Percentiles rank a stretch among this genome's conserved stretches.
Evolutionary conservation across 2,329 filamentous ascomycete genomes (phyloP).

Genomic region (Rasamsonia emersonii): DNA sequence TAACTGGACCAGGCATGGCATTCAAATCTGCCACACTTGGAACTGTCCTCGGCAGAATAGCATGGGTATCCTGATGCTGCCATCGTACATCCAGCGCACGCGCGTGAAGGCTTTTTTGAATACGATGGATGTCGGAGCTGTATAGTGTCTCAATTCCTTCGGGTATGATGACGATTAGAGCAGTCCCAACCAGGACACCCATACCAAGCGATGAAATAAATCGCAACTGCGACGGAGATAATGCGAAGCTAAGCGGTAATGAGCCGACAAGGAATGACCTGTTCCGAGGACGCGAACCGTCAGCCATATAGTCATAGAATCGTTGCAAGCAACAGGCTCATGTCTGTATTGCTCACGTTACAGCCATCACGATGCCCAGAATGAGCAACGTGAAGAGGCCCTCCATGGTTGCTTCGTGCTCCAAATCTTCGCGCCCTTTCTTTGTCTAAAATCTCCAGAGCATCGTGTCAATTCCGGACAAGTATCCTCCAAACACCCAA

Average conservation of each 20-base stretch:
- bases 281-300: conserved; percentile 6
- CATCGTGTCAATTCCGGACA: conserved; percentile 19
- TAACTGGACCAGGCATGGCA: conserved; percentile 21
- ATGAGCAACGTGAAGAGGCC: conserved; percentile 57
- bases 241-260: conserved; percentile 76
- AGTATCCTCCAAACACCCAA: too few relatives aligned
- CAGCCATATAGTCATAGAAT: neutral
- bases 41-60: conserved; percentile 4
- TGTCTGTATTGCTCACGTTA: conserved; percentile 43
- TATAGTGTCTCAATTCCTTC: conserved; percentile 91
- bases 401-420: conserved; percentile 43
- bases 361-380: conserved; percentile 57
- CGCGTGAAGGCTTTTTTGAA: conserved; percentile 23
- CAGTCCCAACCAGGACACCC: conserved; percentile 88
- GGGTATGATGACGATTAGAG: conserved; percentile 93
- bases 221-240: conserved; percentile 79
- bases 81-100: conserved; percentile 21
- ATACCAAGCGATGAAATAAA: conserved; percentile 88
- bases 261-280: conserved; percentile 93
- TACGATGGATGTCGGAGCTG: conserved; percentile 36
- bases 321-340: conserved; percentile 3
- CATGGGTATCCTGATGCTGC: conserved; percentile 12
- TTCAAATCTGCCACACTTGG: conserved; percentile 8
- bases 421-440: conserved; percentile 16
- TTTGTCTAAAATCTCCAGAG: conserved; percentile 19